Evolutionary conservation across 2,329 filamentous ascomycete genomes (phyloP).

Genomic region (Diaporthe vaccinii): DNA sequence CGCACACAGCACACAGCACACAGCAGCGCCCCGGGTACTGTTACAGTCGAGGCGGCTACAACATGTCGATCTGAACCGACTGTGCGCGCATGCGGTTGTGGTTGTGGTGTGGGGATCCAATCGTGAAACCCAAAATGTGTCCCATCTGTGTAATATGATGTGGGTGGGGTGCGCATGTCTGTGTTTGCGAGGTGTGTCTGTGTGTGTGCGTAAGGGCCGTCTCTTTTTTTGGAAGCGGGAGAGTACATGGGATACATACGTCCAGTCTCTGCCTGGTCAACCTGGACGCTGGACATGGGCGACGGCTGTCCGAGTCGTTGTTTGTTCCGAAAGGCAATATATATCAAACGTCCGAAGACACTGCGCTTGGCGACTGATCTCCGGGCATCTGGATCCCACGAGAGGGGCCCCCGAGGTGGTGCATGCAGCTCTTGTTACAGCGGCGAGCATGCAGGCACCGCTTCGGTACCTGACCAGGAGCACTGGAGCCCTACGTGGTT

Average conservation of each 20-base stretch:
- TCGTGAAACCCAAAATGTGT: constrained; percentile 40
- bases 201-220: constrained; percentile 4
- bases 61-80: constrained; percentile 36
- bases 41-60: constrained; percentile 27
- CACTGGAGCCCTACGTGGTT: constrained; percentile 23
- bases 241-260: constrained; percentile 10
- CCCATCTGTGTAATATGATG: constrained; percentile 27
- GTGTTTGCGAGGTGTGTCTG: not conserved
- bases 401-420: constrained; percentile 18
- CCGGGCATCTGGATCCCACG: constrained; percentile 26
- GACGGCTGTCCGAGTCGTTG: constrained; percentile 6
- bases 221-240: constrained; percentile 32
- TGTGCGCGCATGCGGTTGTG: constrained; percentile 21
- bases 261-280: not conserved
- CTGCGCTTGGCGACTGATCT: constrained; percentile 17
- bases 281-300: constrained; percentile 2
- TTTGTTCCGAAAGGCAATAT: constrained; percentile 18
- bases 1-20: not conserved
- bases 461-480: constrained; percentile 19
- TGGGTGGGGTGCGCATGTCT: constrained; percentile 17
- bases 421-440: constrained; percentile 28
- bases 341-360: constrained; percentile 27
- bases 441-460: constrained; percentile 12
- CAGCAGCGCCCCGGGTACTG: not conserved
- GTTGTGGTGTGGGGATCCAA: constrained; percentile 33